A percentile compares a stretch with the other conserved stretches of the same genome.
Conservation (phyloP, 73 alveolate genomes). For the Paramecium pentaurelia region DNA sequence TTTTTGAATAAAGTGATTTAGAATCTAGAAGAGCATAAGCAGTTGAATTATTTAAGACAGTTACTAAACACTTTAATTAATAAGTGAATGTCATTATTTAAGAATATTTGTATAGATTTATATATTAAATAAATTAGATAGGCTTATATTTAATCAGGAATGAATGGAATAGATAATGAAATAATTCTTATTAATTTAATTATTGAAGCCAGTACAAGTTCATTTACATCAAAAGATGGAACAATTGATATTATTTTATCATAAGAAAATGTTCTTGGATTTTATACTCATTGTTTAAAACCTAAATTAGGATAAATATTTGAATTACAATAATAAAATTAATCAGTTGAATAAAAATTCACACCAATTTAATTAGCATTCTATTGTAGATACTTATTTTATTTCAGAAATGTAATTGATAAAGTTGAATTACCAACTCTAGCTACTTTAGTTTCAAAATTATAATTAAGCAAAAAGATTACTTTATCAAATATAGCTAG, state of each 20-base stretch:
- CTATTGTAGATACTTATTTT: constrained; percentile 52
- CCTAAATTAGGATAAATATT: constrained; percentile 18
- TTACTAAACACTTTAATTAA: not conserved
- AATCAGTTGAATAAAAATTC: not conserved
- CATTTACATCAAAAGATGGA: constrained; percentile 53
- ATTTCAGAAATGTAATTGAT: constrained; percentile 43
- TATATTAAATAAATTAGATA: not conserved
- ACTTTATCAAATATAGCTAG: constrained; percentile 37
- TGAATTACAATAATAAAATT: not conserved
- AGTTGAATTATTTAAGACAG: constrained; percentile 44
- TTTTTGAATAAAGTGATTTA: constrained; percentile 35
- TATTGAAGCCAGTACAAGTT: constrained; percentile 45
- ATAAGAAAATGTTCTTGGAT: not conserved
- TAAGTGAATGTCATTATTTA: not conserved
- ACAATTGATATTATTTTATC: constrained; percentile 1
- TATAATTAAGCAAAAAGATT: not conserved
- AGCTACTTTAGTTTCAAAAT: not conserved
- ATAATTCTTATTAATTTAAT: constrained; percentile 35
- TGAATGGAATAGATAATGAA: constrained; percentile 18
- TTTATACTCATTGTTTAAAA: constrained; percentile 27
- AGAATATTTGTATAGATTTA: not conserved
- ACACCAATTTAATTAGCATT: not conserved
- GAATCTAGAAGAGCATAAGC: constrained; percentile 48
- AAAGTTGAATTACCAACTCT: constrained; percentile 26
- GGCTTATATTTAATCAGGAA: constrained; percentile 3